These are phyloP conservation scores for Halenospora varia DNA, from an alignment of 495 filamentous ascomycete genomes.

Conservation along the genomic window DNA sequence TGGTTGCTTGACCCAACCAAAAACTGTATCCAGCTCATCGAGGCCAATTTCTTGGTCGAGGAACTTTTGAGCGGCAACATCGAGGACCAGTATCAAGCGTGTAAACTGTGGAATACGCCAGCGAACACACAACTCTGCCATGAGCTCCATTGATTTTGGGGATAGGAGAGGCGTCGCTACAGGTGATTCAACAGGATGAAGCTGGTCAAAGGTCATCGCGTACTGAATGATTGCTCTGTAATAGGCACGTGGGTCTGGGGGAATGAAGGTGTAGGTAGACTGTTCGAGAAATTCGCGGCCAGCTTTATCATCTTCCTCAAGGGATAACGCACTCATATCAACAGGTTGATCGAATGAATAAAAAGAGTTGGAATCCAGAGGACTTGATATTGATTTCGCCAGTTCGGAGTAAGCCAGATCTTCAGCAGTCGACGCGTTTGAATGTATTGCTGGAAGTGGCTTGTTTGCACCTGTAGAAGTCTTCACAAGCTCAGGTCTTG, in stretches of 20 bases:
- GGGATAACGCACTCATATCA: constrained; percentile 67
- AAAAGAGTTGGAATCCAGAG: constrained; percentile 31
- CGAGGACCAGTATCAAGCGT: constrained; percentile 74
- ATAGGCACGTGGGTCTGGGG: constrained; percentile 74
- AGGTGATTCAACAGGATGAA: constrained; percentile 34
- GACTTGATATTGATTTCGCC: constrained; percentile 40
- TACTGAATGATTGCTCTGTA: constrained; percentile 76
- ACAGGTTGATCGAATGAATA: constrained; percentile 74
- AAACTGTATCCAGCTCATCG: constrained; percentile 75
- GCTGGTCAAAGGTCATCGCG: constrained; percentile 58
- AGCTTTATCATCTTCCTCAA: constrained; percentile 50
- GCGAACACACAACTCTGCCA: constrained; percentile 78
- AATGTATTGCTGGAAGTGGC: constrained; percentile 38
- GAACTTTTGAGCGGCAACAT: constrained; percentile 81
- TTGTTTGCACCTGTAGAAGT: constrained; percentile 31
- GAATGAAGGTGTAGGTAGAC: constrained; percentile 76
- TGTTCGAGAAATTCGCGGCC: constrained; percentile 38
- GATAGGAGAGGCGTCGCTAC: constrained; percentile 63
- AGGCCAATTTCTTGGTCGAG: constrained; percentile 79
- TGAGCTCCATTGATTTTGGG: constrained; percentile 73
- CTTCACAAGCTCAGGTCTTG: constrained; percentile 82
- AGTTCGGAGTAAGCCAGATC: constrained; percentile 57
- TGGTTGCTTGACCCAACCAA: constrained; percentile 73
- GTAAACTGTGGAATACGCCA: constrained; percentile 91
- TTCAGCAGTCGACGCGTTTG: constrained; percentile 32